Conservation (phyloP, 495 filamentous ascomycete genomes). For the Podospora australis region DNA sequence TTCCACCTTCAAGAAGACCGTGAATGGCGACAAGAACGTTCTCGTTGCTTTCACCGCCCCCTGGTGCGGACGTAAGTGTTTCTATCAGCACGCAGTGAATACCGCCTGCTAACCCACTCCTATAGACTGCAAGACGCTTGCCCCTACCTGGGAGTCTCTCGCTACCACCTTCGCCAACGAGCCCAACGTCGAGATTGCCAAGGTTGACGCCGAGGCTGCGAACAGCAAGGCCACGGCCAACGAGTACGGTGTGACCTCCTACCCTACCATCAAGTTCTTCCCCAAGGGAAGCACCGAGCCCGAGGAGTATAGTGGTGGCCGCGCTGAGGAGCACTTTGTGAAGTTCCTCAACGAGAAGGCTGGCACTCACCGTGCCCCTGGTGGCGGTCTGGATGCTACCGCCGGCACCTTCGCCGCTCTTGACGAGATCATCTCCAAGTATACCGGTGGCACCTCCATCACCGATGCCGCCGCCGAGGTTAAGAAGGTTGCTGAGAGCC, state of each 20-base stretch:
- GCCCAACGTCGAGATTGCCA: slow-evolving; percentile 73
- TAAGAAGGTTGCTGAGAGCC: slow-evolving; percentile 58
- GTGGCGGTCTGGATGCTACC: slow-evolving; percentile 70
- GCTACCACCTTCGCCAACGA: slow-evolving; percentile 78
- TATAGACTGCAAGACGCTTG: slow-evolving; percentile 91
- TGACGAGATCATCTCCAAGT: slow-evolving; percentile 65
- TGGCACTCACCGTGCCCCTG: slow-evolving; percentile 77
- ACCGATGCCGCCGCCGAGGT: slow-evolving; percentile 56
- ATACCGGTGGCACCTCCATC: slow-evolving; percentile 51
- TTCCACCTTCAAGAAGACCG: slow-evolving; percentile 61
- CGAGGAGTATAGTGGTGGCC: slow-evolving; percentile 68
- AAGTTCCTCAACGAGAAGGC: slow-evolving; percentile 82
- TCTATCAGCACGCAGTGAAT: neutral
- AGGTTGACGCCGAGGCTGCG: slow-evolving; percentile 87
- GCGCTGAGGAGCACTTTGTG: slow-evolving; percentile 69
- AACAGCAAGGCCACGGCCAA: slow-evolving; percentile 70
- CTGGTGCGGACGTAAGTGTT: slow-evolving; percentile 88
- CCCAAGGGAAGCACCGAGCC: slow-evolving; percentile 74
- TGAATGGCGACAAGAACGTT: slow-evolving; percentile 85
- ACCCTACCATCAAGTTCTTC: slow-evolving; percentile 98
- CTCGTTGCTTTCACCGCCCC: slow-evolving; percentile 94
- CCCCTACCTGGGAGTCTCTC: slow-evolving; percentile 83
- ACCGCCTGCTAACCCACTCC: slow-evolving; percentile 20
- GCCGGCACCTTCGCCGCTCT: slow-evolving; percentile 78
- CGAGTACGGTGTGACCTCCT: slow-evolving; percentile 72